Evolutionary conservation across 352 stramenopile species (phyloP).

Genomic region (Phytopythium oedochilum): DNA sequence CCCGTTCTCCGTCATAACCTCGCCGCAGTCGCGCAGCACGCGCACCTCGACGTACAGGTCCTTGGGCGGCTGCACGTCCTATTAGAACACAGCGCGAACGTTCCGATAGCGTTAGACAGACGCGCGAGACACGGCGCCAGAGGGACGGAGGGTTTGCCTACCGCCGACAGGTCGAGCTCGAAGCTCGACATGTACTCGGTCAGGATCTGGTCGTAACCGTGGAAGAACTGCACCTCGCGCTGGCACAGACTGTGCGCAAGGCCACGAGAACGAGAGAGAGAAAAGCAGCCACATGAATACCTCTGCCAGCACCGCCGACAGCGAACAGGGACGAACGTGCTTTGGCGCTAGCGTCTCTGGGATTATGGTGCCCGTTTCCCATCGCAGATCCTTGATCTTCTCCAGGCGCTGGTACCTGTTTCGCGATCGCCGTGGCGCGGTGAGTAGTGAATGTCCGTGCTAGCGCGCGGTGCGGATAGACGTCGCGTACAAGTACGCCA

Average conservation of each 20-base stretch:
- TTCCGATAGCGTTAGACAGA: slow-evolving; percentile 1
- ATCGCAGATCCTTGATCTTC: slow-evolving; percentile 89
- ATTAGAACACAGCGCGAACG: no score
- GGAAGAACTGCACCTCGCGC: slow-evolving; percentile 87
- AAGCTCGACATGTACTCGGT: slow-evolving; percentile 89
- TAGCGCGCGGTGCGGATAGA: no score
- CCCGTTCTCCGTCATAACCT: slow-evolving; percentile 90
- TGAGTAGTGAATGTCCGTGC: no score
- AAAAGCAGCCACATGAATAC: no score
- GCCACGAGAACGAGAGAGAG: neutral
- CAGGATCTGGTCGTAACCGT: slow-evolving; percentile 88
- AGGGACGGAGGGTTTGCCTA: slow-evolving; percentile 10
- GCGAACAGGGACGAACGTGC: no score
- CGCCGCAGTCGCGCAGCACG: slow-evolving; percentile 83
- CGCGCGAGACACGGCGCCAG: neutral
- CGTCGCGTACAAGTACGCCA: slow-evolving; percentile 70
- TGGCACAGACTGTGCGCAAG: slow-evolving; percentile 55
- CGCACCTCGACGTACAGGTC: slow-evolving; percentile 90
- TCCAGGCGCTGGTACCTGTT: slow-evolving; percentile 62
- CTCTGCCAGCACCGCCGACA: neutral
- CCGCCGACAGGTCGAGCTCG: slow-evolving; percentile 81
- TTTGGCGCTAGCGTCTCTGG: slow-evolving; percentile 64
- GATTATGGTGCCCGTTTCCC: slow-evolving; percentile 89
- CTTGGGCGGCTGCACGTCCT: slow-evolving; percentile 87
- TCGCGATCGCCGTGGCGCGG: no score